A percentile compares a stretch with the other conserved stretches of the same genome.
Conservation (phyloP, 495 filamentous ascomycete genomes). For the Aspergillus funiculosus region DNA sequence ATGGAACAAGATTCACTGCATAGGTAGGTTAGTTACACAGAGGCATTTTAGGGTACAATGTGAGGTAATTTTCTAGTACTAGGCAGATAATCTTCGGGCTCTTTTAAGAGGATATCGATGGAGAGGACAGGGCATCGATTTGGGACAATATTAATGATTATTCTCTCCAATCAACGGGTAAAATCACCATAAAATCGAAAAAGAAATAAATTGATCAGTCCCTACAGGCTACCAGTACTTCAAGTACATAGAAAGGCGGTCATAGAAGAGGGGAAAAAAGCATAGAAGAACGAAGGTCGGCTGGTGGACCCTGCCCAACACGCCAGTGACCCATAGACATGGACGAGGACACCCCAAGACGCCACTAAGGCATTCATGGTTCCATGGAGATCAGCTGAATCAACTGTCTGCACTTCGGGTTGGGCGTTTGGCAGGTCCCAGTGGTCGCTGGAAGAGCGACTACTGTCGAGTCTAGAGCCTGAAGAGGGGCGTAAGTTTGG, state of each 20-base stretch:
- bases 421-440: conserved; percentile 23
- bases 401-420: conserved; percentile 16
- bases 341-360: conserved; percentile 31
- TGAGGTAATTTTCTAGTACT: too few relatives aligned
- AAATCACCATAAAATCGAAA: conserved; percentile 1
- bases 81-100: too few relatives aligned
- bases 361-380: conserved; percentile 24
- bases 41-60: too few relatives aligned
- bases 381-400: conserved; percentile 35
- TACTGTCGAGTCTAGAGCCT: conserved; percentile 21
- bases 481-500: conserved; percentile 20
- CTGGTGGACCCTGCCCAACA: conserved; percentile 21
- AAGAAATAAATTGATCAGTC: conserved; percentile 4
- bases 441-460: conserved; percentile 15
- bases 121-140: too few relatives aligned
- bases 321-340: conserved; percentile 40
- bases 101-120: too few relatives aligned
- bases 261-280: conserved; percentile 14
- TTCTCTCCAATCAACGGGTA: neutral
- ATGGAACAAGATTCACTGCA: too few relatives aligned
- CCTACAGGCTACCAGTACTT: conserved; percentile 10
- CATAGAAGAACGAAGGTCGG: conserved; percentile 18
- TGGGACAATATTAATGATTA: too few relatives aligned
- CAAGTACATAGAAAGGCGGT: conserved; percentile 15
- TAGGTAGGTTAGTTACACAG: too few relatives aligned